These are phyloP conservation scores for Huntiella bhutanensis DNA, from an alignment of 2,329 filamentous ascomycete genomes.

Conservation along the genomic window DNA sequence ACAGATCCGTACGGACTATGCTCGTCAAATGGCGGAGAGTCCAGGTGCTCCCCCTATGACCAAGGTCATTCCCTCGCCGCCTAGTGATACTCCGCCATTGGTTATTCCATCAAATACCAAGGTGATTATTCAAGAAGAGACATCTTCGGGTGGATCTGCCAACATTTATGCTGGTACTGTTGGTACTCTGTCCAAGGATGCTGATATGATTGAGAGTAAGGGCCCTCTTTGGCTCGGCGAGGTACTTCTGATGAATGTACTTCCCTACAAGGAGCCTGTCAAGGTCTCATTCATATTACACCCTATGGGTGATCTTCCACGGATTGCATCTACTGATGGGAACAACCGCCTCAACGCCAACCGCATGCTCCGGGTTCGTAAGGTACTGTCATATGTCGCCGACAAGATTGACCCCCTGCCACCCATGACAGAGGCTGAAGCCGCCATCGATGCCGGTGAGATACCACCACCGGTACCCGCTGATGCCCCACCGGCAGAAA, in stretches of 20 bases:
- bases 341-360: slow-evolving; percentile 92
- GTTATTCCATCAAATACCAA: slow-evolving; percentile 50
- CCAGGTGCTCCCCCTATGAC: slow-evolving; percentile 39
- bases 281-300: slow-evolving; percentile 92
- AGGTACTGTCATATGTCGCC: slow-evolving; percentile 80
- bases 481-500: not conserved
- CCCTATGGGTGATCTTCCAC: slow-evolving; percentile 61
- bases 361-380: slow-evolving; percentile 85
- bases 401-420: slow-evolving; percentile 69
- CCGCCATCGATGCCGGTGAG: not conserved
- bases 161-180: slow-evolving; percentile 88
- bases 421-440: not conserved
- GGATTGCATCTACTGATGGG: slow-evolving; percentile 54
- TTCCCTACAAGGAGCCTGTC: slow-evolving; percentile 73
- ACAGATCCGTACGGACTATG: slow-evolving; percentile 54
- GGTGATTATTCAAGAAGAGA: slow-evolving; percentile 52
- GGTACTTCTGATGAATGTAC: slow-evolving; percentile 62
- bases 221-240: slow-evolving; percentile 88
- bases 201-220: slow-evolving; percentile 66
- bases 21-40: slow-evolving; percentile 40
- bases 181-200: slow-evolving; percentile 54
- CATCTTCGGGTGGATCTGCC: slow-evolving; percentile 43
- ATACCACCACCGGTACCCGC: not conserved
- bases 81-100: slow-evolving; percentile 57
- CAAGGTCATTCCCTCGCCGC: slow-evolving; percentile 47